Conservation (phyloP, 140 eudicot genomes). For the Senecio squalidus region DNA sequence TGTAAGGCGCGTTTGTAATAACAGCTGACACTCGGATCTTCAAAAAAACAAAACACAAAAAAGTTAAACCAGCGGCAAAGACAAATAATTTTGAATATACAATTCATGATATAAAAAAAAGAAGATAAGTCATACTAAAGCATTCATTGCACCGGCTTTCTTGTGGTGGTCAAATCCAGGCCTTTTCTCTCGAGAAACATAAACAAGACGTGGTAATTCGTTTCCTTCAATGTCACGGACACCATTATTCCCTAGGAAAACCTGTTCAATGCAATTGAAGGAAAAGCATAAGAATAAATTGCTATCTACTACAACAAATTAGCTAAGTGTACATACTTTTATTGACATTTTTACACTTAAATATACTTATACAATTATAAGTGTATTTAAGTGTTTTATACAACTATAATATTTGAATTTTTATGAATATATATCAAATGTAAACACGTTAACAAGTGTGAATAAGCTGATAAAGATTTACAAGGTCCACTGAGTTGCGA, state of each 20-base stretch:
- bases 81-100: not conserved
- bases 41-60: not conserved
- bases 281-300: not conserved
- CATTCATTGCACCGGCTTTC: conserved; percentile 82
- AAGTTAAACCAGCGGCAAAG: not conserved
- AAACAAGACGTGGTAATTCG: conserved; percentile 52
- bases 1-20: conserved; percentile 65
- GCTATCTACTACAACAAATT: no score
- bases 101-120: not conserved
- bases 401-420: no score
- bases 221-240: conserved; percentile 51
- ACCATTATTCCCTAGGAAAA: conserved; percentile 51
- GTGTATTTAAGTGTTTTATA: no score
- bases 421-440: no score
- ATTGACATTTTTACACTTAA: no score
- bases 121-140: conserved; percentile 33
- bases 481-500: no score
- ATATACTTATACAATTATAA: no score
- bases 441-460: no score
- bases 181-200: conserved; percentile 70
- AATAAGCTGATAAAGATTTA: no score
- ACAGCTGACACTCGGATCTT: conserved; percentile 76
- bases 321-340: no score
- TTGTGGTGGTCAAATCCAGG: conserved; percentile 78
- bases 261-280: conserved; percentile 25